These are phyloP conservation scores for Gnomoniopsis smithogilvyi DNA, from an alignment of 2,329 filamentous ascomycete species.

Conservation along the genomic window DNA sequence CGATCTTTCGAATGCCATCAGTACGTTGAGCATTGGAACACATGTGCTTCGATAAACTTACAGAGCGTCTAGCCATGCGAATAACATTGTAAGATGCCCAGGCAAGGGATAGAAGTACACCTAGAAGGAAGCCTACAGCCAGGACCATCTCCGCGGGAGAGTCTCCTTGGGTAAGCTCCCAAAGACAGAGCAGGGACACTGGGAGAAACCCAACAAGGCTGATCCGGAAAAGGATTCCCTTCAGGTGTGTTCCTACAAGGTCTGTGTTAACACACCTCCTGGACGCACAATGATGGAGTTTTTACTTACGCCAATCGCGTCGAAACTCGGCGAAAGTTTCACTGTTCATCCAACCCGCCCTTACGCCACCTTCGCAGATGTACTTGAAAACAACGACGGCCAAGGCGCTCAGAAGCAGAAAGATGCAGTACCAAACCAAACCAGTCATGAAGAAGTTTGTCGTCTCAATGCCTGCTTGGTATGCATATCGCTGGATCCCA, in stretches of 20 bases:
- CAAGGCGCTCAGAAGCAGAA: slow-evolving; percentile 67
- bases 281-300: neutral
- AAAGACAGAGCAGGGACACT: slow-evolving; percentile 79
- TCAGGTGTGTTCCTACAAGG: slow-evolving; percentile 41
- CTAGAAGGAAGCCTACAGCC: slow-evolving; percentile 76
- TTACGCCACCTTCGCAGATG: slow-evolving; percentile 68
- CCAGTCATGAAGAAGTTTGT: slow-evolving; percentile 87
- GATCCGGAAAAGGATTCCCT: slow-evolving; percentile 82
- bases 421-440: slow-evolving; percentile 76
- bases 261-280: neutral
- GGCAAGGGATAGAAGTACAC: slow-evolving; percentile 66
- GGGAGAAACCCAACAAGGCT: slow-evolving; percentile 82
- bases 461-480: slow-evolving; percentile 71
- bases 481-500: slow-evolving; percentile 80
- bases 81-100: slow-evolving; percentile 84
- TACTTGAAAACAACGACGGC: slow-evolving; percentile 73
- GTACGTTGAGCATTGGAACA: neutral
- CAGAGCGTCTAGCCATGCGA: slow-evolving; percentile 74
- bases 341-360: slow-evolving; percentile 68
- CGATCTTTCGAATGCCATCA: slow-evolving; percentile 31
- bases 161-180: slow-evolving; percentile 77
- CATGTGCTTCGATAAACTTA: neutral
- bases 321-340: slow-evolving; percentile 85
- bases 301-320: slow-evolving; percentile 68
- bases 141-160: slow-evolving; percentile 76